A percentile compares a stretch with the other conserved stretches of the same genome.
phyloP scores from a whole-genome alignment of 2,329 filamentous ascomycete genomes.

The Tolypocladium capitatum region DNA sequence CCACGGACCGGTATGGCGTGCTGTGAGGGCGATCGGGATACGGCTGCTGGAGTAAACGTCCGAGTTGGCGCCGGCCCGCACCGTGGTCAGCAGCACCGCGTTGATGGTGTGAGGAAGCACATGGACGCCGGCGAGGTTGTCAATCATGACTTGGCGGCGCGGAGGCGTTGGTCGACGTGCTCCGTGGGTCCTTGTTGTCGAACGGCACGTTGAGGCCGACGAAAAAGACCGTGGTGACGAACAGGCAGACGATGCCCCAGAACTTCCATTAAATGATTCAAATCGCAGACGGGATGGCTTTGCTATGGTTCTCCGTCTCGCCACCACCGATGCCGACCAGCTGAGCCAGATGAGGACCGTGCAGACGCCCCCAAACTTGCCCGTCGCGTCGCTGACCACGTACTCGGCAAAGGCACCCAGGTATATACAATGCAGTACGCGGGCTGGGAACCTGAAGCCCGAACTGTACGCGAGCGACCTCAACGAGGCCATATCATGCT shows the following conservation, averaged over 20 bases:
- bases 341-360: conserved; percentile 54
- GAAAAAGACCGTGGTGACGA: conserved; percentile 53
- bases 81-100: conserved; percentile 62
- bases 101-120: conserved; percentile 61
- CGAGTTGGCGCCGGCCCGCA: conserved; percentile 66
- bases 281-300: conserved; percentile 60
- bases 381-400: conserved; percentile 37
- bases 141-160: conserved; percentile 51
- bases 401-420: conserved; percentile 57
- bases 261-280: conserved; percentile 63
- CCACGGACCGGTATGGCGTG: conserved; percentile 50
- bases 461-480: background rate
- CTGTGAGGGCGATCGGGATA: conserved; percentile 53
- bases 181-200: conserved; percentile 39
- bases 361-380: conserved; percentile 58
- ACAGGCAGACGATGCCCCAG: conserved; percentile 60
- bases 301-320: conserved; percentile 59
- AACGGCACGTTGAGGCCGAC: conserved; percentile 59
- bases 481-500: background rate
- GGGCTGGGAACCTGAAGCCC: no score
- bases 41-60: conserved; percentile 63
- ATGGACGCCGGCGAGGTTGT: conserved; percentile 46
- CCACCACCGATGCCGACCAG: conserved; percentile 68
- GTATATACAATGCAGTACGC: no score
- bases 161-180: conserved; percentile 40